These are phyloP conservation scores for Globisporangium uncinulatum DNA, from an alignment of 352 stramenopile genomes.

Conservation along the genomic window DNA sequence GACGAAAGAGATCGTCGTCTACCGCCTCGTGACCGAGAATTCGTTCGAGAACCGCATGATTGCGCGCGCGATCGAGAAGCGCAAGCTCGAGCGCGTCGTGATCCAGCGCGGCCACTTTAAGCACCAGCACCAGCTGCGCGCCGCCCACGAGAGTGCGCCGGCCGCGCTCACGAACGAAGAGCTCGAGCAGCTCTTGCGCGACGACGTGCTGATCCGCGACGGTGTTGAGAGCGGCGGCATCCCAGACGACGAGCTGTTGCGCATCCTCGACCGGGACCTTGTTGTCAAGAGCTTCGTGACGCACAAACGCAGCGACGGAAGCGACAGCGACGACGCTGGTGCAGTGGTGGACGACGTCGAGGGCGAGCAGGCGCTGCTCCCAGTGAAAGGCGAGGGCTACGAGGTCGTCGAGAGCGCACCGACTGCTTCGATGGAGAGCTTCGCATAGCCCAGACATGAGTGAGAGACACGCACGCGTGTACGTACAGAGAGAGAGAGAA, in stretches of 20 bases:
- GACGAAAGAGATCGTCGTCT: constrained; percentile 88
- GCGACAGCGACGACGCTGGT: background rate
- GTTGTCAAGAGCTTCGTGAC: constrained; percentile 77
- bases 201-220: constrained; percentile 66
- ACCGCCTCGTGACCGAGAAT: constrained; percentile 91
- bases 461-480: background rate
- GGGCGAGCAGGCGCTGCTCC: constrained; percentile 21
- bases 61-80: constrained; percentile 87
- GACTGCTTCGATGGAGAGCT: constrained; percentile 64
- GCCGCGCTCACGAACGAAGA: constrained; percentile 67
- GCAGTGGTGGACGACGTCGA: no score
- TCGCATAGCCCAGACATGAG: constrained; percentile 25
- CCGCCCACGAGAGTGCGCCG: constrained; percentile 17
- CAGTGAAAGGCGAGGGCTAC: constrained; percentile 59
- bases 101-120: constrained; percentile 86
- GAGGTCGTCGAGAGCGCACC: constrained; percentile 67
- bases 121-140: constrained; percentile 22
- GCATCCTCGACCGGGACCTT: constrained; percentile 63
- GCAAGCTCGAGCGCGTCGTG: constrained; percentile 86
- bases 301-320: constrained; percentile 17
- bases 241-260: constrained; percentile 43
- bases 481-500: background rate
- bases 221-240: constrained; percentile 77
- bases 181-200: constrained; percentile 63
- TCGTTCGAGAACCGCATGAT: constrained; percentile 95